Evolutionary conservation across 805 yeast species (phyloP).

Genomic region (Starmerella floris): DNA sequence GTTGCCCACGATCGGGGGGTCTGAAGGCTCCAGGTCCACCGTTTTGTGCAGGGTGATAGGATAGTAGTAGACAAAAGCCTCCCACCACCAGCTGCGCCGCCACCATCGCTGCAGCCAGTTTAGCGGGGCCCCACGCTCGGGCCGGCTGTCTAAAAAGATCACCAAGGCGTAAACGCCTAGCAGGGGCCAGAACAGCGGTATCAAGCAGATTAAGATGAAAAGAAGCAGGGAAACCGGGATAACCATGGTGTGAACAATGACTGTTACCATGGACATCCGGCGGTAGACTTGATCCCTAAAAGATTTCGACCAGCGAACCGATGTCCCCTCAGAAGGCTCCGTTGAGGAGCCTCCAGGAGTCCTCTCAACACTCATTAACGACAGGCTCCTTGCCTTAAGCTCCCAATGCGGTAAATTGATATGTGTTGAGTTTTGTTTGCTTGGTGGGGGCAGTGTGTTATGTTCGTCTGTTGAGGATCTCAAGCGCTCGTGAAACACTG

Average conservation of each 20-base stretch:
- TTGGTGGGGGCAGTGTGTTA: no score
- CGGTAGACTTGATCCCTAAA: conserved; percentile 24
- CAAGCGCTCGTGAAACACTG: no score
- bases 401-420: no score
- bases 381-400: no score
- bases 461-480: no score
- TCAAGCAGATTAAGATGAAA: conserved; percentile 45
- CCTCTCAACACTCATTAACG: no score
- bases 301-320: background rate
- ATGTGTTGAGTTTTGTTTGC: no score
- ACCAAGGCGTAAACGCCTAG: conserved; percentile 49
- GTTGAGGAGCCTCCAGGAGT: no score
- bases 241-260: conserved; percentile 61
- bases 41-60: conserved; percentile 65
- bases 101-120: conserved; percentile 44
- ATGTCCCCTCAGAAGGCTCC: no score
- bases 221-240: conserved; percentile 38
- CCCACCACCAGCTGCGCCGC: conserved; percentile 50
- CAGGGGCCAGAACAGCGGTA: conserved; percentile 54
- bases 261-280: conserved; percentile 52
- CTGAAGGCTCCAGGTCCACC: conserved; percentile 56
- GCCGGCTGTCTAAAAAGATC: conserved; percentile 47
- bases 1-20: conserved; percentile 25
- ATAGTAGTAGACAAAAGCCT: conserved; percentile 60
- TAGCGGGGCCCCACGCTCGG: conserved; percentile 58